Percentiles rank a stretch among this genome's conserved stretches.
phyloP scores from a whole-genome alignment of 176 grass and related monocot genomes.

The Metroxylon sagu region DNA sequence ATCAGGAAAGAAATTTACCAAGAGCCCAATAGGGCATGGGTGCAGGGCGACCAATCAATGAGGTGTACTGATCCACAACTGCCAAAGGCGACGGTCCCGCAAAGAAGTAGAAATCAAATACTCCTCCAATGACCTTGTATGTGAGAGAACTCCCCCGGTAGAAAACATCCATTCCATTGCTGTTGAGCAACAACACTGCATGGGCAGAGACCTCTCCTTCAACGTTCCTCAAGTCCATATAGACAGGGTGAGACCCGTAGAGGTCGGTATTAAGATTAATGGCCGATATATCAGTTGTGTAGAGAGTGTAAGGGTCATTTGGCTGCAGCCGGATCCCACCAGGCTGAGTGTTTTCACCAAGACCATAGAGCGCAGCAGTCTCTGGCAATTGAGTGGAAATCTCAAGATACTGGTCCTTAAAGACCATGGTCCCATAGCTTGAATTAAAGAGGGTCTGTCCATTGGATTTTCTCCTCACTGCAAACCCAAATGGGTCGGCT shows the following conservation, averaged over 20 bases:
- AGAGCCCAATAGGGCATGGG: conserved; percentile 92
- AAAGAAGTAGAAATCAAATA: conserved; percentile 94
- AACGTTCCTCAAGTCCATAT: conserved; percentile 61
- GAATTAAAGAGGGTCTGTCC: conserved; percentile 71
- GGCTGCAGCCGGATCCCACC: conserved; percentile 60
- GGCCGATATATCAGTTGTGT: conserved; percentile 70
- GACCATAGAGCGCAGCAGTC: conserved; percentile 64
- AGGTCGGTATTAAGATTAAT: conserved; percentile 86
- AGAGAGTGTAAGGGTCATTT: conserved; percentile 82
- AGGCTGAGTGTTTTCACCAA: conserved; percentile 88
- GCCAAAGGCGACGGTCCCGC: conserved; percentile 56
- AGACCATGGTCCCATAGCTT: conserved; percentile 45
- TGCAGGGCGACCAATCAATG: conserved; percentile 65
- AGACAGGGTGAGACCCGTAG: conserved; percentile 90
- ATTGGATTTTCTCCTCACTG: conserved; percentile 46
- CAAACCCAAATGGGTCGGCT: conserved; percentile 64
- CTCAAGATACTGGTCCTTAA: conserved; percentile 97
- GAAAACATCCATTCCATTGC: conserved; percentile 88
- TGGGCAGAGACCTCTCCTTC: conserved; percentile 49
- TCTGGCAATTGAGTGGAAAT: conserved; percentile 48
- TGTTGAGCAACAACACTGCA: conserved; percentile 84
- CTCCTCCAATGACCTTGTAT: conserved; percentile 83
- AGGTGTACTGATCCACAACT: conserved; percentile 80
- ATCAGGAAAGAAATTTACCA: conserved; percentile 28
- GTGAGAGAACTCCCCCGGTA: conserved; percentile 65